These are phyloP conservation scores for Leccinum solheimii DNA, from an alignment of 1,284 basidiomycete genomes.

Conservation along the genomic window DNA sequence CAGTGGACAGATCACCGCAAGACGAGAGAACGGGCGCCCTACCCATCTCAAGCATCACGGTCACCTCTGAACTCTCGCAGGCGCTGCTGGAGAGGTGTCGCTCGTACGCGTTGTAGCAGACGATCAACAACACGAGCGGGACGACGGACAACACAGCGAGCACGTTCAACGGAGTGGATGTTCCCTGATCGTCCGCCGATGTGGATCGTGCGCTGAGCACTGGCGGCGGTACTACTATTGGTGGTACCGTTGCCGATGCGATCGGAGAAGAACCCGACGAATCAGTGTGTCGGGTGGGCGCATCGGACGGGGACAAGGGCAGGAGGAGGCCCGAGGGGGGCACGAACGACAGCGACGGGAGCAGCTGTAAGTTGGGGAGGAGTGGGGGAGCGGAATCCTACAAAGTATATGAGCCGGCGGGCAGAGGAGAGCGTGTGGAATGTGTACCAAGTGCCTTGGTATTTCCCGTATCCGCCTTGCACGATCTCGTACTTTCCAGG, in stretches of 20 bases:
- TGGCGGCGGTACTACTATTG: too few relatives aligned
- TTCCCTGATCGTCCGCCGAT: too few relatives aligned
- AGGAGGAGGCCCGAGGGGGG: too few relatives aligned
- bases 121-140: too few relatives aligned
- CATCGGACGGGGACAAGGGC: background rate
- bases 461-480: conserved; percentile 98
- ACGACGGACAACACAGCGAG: too few relatives aligned
- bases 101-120: too few relatives aligned
- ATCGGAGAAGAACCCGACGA: too few relatives aligned
- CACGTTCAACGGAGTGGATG: background rate
- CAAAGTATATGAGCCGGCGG: conserved; percentile 14
- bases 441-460: conserved; percentile 95
- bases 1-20: background rate
- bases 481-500: conserved; percentile 98
- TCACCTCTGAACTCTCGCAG: background rate
- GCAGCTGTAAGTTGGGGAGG: too few relatives aligned
- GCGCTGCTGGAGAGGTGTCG: background rate
- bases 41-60: background rate
- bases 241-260: too few relatives aligned
- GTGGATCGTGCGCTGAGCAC: too few relatives aligned
- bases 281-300: too few relatives aligned
- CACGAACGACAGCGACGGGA: too few relatives aligned
- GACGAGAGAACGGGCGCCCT: background rate
- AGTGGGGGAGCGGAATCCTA: conserved; percentile 77
- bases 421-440: conserved; percentile 5